Evolutionary conservation across 2,329 filamentous ascomycete species (phyloP), one percentile per base, ranked within the genome.

Genomic region (Fusarium sublunatum): DNA sequence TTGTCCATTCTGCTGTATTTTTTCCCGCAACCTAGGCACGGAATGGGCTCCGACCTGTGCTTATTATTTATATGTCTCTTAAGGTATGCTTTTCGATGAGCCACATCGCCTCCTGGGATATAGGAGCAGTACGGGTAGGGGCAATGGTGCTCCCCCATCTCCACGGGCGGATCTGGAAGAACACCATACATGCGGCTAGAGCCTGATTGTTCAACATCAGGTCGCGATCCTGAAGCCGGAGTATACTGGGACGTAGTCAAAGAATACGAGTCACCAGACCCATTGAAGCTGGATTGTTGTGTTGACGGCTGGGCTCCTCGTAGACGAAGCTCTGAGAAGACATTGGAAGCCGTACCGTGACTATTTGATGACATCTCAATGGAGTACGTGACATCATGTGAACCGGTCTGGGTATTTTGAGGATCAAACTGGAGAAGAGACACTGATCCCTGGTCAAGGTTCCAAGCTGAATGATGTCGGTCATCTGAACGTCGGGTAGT

Each of bases 1-100:
- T 53, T 53, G 22, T 53, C 51, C 8, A n/a, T 41, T 10, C 43
- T 43, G 7, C 35, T 53, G 5, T 41, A 15, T 24, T n/a, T 24
- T 6, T 19, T 31, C 1, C 13, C 12, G 4, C 51, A 53, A 4
- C 4, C n/a, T 7, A 22, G 28, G 9, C 51, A 53, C 1, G 4
- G 35, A 11, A 48, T 12, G 3, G 31, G 26, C 3, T 35, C 19
- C 4, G n/a, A 22, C 5, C 25, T n/a, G 13, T 53, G 51, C 6
- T 28, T 32, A n/a, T 36, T 41, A 3, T n/a, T 25, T 2, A 53
- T 53, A 28, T 53, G 51, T 35, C 41, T 53, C 1, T 5, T 31
- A 12, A 36, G 43, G 12, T 53, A 40, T 6, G 15, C 6, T 7
- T 11, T 8, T 3, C 45, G 36, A 10, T 9, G 25, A 7, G 8